A percentile compares a stretch with the other conserved stretches of the same genome.
phyloP scores from a whole-genome alignment of 2,329 filamentous ascomycete genomes.

The Calonectria ilicicola region DNA sequence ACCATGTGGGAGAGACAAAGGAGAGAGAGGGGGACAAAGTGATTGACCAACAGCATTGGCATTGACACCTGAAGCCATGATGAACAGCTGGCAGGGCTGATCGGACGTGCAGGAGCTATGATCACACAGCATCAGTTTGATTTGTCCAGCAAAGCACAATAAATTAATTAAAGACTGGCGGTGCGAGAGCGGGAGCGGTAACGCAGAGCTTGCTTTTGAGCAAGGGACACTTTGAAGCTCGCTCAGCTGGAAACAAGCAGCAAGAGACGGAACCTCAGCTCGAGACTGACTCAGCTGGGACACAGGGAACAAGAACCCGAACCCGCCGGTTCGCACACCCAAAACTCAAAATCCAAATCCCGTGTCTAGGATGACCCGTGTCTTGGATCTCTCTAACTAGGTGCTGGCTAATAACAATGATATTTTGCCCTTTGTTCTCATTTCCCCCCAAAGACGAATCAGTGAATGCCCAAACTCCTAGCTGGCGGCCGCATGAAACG shows the following conservation, averaged over 20 bases:
- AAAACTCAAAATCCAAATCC: not conserved
- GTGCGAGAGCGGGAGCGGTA: not conserved
- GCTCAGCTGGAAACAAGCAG: not conserved
- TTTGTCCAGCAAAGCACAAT: constrained; percentile 18
- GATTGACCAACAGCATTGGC: not conserved
- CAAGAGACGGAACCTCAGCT: not conserved
- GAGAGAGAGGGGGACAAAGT: not conserved
- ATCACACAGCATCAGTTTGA: constrained; percentile 8
- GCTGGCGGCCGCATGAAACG: constrained; percentile 13
- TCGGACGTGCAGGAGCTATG: constrained; percentile 5
- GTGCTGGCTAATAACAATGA: not conserved
- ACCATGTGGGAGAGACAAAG: constrained; percentile 31
- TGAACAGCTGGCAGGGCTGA: constrained; percentile 10
- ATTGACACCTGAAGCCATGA: not conserved
- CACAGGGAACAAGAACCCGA: not conserved
- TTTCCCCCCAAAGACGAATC: constrained; percentile 3
- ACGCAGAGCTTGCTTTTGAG: not conserved
- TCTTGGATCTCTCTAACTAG: not conserved
- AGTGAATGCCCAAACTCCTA: not conserved
- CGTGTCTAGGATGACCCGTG: not conserved
- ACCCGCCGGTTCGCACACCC: not conserved
- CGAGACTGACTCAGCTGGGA: not conserved
- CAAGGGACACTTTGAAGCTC: not conserved
- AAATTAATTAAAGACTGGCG: not conserved
- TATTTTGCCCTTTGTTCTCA: not conserved